Base-by-base conservation (phyloP, 768 basidiomycete species). In the Leccinum arenicola region DNA sequence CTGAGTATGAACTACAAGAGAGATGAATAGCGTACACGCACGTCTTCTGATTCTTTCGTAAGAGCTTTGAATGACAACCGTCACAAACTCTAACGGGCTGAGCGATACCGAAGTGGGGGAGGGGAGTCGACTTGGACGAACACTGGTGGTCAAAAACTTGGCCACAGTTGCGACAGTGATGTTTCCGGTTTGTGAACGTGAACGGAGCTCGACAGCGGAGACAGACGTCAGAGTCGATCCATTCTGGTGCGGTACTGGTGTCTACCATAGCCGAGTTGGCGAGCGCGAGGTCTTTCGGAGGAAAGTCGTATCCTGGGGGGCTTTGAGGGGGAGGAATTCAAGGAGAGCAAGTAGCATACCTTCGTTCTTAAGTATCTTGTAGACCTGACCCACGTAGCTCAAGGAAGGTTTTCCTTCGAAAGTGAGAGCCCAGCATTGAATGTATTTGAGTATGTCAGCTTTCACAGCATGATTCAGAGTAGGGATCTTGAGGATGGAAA, bases 151-250 rank as follows among this genome's bases (percentile, higher is more conserved):
- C 96, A 69, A 97, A 98, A 14, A 98, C 94, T 70, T 89, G 88
- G 8, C 97, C 97, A 74, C 97, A 99, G 72, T 98, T 98, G 14
- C 97, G 86, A 71, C 97, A 99, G 68, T 99, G 97, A 67, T 99
- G 97, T 71, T 98, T 98, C 53, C 97, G 84, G 70, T 98, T 98
- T 31, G 95, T 97, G 71, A 98, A 95, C 0, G 87, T 84, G 74
- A 99, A 99, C 0, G 92, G 72, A 0, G 90, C 87, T 17, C 97
- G 84, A 73, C 97, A 99, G 19, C 94, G 86, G 58, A 96, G 84
- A 72, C 97, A 99, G 15, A 95, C 84, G 50, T 97, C 93, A 0
- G 94, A 94, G 71, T 98, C 96, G 48, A 93, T 89, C 97, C 97
- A 99, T 70, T 96, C 92, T 2, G 97, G 97, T 0, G 97, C 91